Percentiles rank a stretch among this genome's conserved stretches.
These are phyloP conservation scores for Streptanthus diversifolius DNA, from an alignment of 345 rosid species.

Conservation along the genomic window DNA sequence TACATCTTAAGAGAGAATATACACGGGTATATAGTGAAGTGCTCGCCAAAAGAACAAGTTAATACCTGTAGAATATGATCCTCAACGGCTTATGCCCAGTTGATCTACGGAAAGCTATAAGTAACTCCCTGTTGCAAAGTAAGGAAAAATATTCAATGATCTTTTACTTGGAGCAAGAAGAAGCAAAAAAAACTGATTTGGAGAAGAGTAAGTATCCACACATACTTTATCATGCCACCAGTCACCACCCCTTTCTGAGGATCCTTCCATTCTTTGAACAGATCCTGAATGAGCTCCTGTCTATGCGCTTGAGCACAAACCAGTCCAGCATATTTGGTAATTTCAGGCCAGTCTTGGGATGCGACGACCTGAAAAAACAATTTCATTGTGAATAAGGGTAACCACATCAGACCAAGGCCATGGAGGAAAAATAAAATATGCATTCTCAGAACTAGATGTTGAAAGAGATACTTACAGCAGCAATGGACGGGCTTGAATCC, in stretches of 20 bases:
- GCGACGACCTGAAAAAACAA: slow-evolving; percentile 75
- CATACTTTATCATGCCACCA: slow-evolving; percentile 99
- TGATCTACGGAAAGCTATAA: slow-evolving; percentile 87
- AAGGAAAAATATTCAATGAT: not conserved
- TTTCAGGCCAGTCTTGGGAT: slow-evolving; percentile 99
- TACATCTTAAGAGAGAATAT: not conserved
- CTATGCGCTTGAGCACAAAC: slow-evolving; percentile 99
- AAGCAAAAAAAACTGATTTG: not conserved
- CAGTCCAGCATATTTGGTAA: slow-evolving; percentile 95
- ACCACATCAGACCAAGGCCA: not conserved
- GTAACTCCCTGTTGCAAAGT: slow-evolving; percentile 63
- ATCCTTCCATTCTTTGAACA: slow-evolving; percentile 93
- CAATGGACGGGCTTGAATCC: slow-evolving; percentile 99
- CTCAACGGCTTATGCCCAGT: slow-evolving; percentile 95
- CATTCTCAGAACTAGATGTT: not conserved
- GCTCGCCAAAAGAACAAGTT: not conserved
- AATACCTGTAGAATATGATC: slow-evolving; percentile 89
- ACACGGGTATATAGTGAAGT: not conserved
- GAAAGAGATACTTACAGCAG: slow-evolving; percentile 61
- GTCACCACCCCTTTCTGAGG: slow-evolving; percentile 82
- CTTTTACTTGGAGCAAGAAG: not conserved
- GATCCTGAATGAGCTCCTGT: slow-evolving; percentile 97
- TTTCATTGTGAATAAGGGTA: not conserved
- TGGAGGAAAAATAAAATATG: not conserved
- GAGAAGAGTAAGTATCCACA: not conserved